These are phyloP conservation scores for Verticillium albo-atrum DNA, from an alignment of 2,329 filamentous ascomycete genomes.

Conservation along the genomic window DNA sequence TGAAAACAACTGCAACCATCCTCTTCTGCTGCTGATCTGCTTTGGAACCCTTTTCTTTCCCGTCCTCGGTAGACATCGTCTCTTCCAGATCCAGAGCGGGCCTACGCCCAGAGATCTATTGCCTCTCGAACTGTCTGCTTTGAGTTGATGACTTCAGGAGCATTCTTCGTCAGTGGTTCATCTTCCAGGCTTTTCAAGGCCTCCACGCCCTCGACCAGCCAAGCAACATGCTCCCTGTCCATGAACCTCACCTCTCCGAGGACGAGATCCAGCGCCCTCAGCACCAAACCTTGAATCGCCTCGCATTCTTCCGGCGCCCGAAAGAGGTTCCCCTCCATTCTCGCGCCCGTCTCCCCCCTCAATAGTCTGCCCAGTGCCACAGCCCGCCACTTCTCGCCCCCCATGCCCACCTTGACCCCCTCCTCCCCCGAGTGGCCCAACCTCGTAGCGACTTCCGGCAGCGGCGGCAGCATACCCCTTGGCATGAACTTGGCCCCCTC, in stretches of 20 bases:
- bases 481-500: not conserved
- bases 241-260: not conserved
- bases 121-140: not conserved
- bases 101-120: not conserved
- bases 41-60: not conserved
- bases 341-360: not conserved
- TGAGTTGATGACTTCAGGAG: too few relatives aligned
- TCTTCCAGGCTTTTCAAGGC: not conserved
- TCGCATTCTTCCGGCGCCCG: not conserved
- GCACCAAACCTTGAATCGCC: not conserved
- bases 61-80: not conserved
- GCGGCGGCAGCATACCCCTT: constrained; percentile 3
- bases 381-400: not conserved
- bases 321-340: not conserved
- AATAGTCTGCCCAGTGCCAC: not conserved
- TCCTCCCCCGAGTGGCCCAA: not conserved
- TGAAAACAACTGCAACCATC: not conserved
- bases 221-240: not conserved
- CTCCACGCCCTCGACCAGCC: not conserved
- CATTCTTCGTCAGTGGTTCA: too few relatives aligned
- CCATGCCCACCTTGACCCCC: not conserved
- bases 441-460: not conserved
- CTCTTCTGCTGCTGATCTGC: not conserved
- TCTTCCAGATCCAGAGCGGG: too few relatives aligned
- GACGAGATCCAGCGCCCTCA: not conserved